Evolutionary conservation across 179 eudicot genomes (phyloP), one percentile per base, ranked within the genome.

Genomic region (Dionaea muscipula): DNA sequence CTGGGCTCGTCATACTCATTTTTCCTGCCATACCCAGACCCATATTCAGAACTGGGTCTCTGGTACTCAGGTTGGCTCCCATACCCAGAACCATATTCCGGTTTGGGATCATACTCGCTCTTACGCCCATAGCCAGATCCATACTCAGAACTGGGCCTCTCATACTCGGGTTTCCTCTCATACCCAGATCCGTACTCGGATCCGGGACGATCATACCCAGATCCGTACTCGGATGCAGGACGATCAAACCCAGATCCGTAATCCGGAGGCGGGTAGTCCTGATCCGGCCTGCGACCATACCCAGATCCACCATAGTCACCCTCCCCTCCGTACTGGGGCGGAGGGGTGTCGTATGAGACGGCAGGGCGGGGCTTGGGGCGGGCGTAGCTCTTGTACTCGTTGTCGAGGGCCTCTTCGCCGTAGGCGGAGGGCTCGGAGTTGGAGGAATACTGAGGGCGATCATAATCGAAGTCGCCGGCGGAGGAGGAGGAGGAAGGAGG

Each of bases 351-450:
- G 31, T 43, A 28, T 19, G 57, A 57, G 26, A 17, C 10, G 12
- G 51, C 47, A 12, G 73, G 83, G 35, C 78, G 75, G 45, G 79
- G 78, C 50, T 59, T 70, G 43, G 84, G 89, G 8, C 84, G 76
- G 26, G 68, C 48, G 50, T 90, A 90, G 75, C 94, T 86, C 74
- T 73, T 79, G 72, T 86, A 90, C 74, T 86, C 95, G 36, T 76
- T 78, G 18, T 83, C 78, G 0, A 74, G 78, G 5, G 83, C 95
- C 4, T 81, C 85, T 0, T 69, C 78, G 33, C 37, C 75, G 55
- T 89, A 89, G 15, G 95, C 95, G 10, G 81, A 74, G 11, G 95
- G 85, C 51, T 79, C 68, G 9, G 93, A 75, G 41, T 58, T 39
- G 31, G 97, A 83, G 53, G 83, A 47, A 75, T 79, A 83, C 7